phyloP scores from a whole-genome alignment of 176 grass and related monocot species.

The Eleusine indica region DNA sequence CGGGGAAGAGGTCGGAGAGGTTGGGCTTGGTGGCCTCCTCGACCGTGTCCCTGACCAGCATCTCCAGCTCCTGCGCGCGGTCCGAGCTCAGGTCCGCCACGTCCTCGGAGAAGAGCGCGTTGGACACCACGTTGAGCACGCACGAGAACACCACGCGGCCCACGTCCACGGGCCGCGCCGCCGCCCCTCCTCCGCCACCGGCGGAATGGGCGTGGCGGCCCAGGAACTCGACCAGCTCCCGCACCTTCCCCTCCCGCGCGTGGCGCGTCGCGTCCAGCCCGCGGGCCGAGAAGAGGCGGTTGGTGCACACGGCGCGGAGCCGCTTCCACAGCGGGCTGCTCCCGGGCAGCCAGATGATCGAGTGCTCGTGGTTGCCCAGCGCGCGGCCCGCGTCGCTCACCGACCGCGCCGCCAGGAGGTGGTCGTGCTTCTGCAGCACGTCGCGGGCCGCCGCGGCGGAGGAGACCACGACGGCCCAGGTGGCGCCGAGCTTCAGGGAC shows the following conservation, averaged over 20 bases:
- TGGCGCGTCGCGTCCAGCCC: slow-evolving; percentile 45
- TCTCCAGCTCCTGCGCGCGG: slow-evolving; percentile 52
- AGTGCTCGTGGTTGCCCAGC: slow-evolving; percentile 48
- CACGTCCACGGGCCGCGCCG: slow-evolving; percentile 20
- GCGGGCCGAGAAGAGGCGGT: slow-evolving; percentile 53
- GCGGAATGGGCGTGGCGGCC: neutral
- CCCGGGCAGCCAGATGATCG: slow-evolving; percentile 48
- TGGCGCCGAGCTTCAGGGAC: slow-evolving; percentile 53
- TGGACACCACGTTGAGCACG: slow-evolving; percentile 48
- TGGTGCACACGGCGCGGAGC: slow-evolving; percentile 53
- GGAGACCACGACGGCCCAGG: slow-evolving; percentile 47
- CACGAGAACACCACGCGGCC: slow-evolving; percentile 48
- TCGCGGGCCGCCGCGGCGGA: slow-evolving; percentile 52
- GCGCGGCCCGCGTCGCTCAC: slow-evolving; percentile 46
- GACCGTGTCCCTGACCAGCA: slow-evolving; percentile 35
- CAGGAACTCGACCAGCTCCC: slow-evolving; percentile 46
- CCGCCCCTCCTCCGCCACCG: neutral
- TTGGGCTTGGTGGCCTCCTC: slow-evolving; percentile 50
- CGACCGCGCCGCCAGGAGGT: slow-evolving; percentile 43
- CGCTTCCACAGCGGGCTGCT: slow-evolving; percentile 55
- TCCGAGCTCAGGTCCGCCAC: slow-evolving; percentile 47
- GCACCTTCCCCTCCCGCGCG: slow-evolving; percentile 39
- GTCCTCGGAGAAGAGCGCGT: slow-evolving; percentile 62
- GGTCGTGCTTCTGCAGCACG: slow-evolving; percentile 55
- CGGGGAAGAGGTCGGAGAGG: slow-evolving; percentile 64